A percentile compares a stretch with the other conserved stretches of the same genome.
These are phyloP conservation scores for Podospora conica DNA, from an alignment of 495 filamentous ascomycete genomes.

Conservation along the genomic window DNA sequence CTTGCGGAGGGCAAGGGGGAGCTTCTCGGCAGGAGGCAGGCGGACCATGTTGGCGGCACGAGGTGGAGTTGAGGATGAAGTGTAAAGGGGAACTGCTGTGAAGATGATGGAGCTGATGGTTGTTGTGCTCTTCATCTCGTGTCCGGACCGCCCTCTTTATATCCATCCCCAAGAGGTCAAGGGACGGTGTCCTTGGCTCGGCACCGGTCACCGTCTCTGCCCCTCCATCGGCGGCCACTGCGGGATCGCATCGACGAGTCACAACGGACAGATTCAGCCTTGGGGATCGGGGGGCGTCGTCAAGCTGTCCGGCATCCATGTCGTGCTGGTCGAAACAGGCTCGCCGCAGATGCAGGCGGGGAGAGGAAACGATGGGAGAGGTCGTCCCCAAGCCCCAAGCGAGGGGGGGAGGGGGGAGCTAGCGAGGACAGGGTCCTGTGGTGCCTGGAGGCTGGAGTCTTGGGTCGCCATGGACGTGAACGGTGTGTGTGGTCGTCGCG, in stretches of 20 bases:
- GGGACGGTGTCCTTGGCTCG: too few relatives aligned
- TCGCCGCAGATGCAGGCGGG: background rate
- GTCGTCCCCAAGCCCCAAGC: background rate
- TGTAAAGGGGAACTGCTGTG: background rate
- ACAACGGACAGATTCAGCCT: background rate
- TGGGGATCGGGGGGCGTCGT: background rate
- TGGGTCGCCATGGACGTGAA: too few relatives aligned
- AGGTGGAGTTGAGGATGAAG: background rate
- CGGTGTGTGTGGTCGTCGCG: background rate
- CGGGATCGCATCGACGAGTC: background rate
- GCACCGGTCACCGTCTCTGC: background rate
- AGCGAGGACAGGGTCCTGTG: background rate
- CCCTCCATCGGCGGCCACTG: background rate
- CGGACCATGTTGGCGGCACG: conserved; percentile 29
- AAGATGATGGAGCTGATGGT: background rate
- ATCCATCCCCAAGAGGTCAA: background rate
- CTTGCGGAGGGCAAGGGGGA: conserved; percentile 49
- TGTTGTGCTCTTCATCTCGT: background rate
- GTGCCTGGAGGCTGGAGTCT: background rate
- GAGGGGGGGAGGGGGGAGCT: too few relatives aligned
- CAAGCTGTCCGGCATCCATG: background rate
- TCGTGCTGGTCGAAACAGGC: background rate
- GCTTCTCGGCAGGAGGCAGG: conserved; percentile 42
- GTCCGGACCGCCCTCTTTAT: background rate
- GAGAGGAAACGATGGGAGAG: background rate